phyloP scores from a whole-genome alignment of 2,329 filamentous ascomycete genomes.

The Xylariales sp. region DNA sequence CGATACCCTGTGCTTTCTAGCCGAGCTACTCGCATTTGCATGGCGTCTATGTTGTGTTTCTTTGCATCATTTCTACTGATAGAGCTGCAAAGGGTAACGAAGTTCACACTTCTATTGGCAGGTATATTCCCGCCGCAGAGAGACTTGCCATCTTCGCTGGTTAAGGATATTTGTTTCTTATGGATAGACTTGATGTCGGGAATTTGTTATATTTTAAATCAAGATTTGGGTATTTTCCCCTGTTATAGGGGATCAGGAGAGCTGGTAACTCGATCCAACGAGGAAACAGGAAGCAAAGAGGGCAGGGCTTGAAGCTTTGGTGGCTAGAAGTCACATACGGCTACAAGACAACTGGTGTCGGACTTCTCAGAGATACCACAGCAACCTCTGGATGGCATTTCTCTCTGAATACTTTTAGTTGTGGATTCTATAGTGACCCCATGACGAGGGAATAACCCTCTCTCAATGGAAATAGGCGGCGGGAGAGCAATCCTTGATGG shows the following conservation, averaged over 20 bases:
- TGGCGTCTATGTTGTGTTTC: constrained; percentile 25
- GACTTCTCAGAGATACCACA: no score
- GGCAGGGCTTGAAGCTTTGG: no score
- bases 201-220: constrained; percentile 13
- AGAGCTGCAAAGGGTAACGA: constrained; percentile 27
- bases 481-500: neutral
- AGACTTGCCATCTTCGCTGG: constrained; percentile 7
- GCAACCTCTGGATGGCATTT: constrained; percentile 3
- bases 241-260: no score
- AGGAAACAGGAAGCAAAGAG: no score
- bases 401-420: neutral
- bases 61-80: no score
- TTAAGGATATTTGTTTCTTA: constrained; percentile 4
- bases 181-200: constrained; percentile 10
- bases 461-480: constrained; percentile 1
- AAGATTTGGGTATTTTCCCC: no score
- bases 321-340: no score
- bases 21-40: constrained; percentile 25
- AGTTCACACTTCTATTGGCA: constrained; percentile 31
- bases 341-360: no score
- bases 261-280: no score
- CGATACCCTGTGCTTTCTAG: constrained; percentile 27
- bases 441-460: neutral
- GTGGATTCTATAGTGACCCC: constrained; percentile 4
- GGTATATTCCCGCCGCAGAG: constrained; percentile 12